Evolutionary conservation across 1,284 basidiomycete genomes (phyloP).

Genomic region (Ganoderma leucocontextum): DNA sequence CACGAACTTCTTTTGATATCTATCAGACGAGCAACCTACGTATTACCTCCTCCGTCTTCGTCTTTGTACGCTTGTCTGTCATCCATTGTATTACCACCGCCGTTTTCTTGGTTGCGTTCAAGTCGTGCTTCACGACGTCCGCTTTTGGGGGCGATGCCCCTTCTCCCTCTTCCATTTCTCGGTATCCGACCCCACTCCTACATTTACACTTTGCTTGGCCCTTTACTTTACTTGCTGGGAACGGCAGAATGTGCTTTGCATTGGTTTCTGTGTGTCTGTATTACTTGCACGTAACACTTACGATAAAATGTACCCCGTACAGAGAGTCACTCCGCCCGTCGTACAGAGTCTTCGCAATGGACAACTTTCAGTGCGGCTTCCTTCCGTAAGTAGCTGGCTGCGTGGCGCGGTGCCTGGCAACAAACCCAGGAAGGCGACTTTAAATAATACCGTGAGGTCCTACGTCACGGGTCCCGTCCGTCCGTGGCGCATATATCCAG

Average conservation of each 20-base stretch:
- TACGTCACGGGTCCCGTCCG: constrained; percentile 23
- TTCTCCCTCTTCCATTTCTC: neutral
- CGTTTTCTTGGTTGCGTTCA: constrained; percentile 8
- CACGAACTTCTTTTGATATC: constrained; percentile 19
- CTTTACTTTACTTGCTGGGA: neutral
- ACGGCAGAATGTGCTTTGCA: neutral
- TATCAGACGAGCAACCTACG: constrained; percentile 26
- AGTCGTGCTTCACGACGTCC: neutral
- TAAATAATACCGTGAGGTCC: no score
- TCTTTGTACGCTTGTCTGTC: constrained; percentile 22
- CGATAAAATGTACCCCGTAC: constrained; percentile 24
- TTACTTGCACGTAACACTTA: constrained; percentile 5
- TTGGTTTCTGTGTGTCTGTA: constrained; percentile 15
- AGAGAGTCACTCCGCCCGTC: constrained; percentile 1
- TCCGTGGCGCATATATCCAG: constrained; percentile 6
- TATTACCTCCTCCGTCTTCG: constrained; percentile 9
- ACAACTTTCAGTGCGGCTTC: constrained; percentile 4
- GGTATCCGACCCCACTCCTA: neutral
- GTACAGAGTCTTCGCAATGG: constrained; percentile 26
- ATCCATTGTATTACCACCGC: constrained; percentile 14
- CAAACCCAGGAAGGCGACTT: no score
- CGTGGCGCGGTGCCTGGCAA: neutral
- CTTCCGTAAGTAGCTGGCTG: neutral
- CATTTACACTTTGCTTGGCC: neutral
- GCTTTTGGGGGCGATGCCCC: neutral